phyloP scores from a whole-genome alignment of 179 eudicot species.

The Amaranthus tricolor region DNA sequence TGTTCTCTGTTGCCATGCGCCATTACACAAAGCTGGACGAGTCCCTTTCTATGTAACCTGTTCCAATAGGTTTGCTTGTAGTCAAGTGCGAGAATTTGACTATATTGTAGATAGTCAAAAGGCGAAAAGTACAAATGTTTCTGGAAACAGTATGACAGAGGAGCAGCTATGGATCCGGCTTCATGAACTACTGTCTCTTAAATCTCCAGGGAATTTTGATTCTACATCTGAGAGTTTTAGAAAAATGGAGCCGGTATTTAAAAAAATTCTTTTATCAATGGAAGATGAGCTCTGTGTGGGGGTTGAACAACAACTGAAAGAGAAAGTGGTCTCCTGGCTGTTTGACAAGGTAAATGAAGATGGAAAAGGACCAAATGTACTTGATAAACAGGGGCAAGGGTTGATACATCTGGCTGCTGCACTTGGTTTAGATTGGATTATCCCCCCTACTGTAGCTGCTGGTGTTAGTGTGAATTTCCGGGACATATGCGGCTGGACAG shows the following conservation, averaged over 20 bases:
- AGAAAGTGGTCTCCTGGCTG: constrained; percentile 46
- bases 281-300: constrained; percentile 37
- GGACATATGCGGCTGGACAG: constrained; percentile 71
- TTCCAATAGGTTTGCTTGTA: constrained; percentile 70
- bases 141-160: constrained; percentile 37
- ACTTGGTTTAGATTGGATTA: constrained; percentile 72
- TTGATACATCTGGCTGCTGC: constrained; percentile 69
- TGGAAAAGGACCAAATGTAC: constrained; percentile 48
- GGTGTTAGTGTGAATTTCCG: constrained; percentile 68
- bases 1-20: constrained; percentile 55
- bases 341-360: constrained; percentile 49
- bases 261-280: constrained; percentile 30
- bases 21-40: constrained; percentile 51
- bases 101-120: constrained; percentile 33
- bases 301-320: constrained; percentile 37
- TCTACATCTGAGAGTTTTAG: constrained; percentile 19
- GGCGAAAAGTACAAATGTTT: constrained; percentile 9
- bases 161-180: constrained; percentile 40
- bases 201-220: constrained; percentile 24
- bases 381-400: constrained; percentile 66
- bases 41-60: constrained; percentile 73
- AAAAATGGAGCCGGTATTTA: constrained; percentile 25
- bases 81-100: constrained; percentile 75
- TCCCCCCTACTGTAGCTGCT: constrained; percentile 50
- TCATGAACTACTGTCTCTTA: constrained; percentile 38